A percentile compares a stretch with the other conserved stretches of the same genome.
Conservation (phyloP, 148 eudicot species). For the Arctostaphylos glauca region DNA sequence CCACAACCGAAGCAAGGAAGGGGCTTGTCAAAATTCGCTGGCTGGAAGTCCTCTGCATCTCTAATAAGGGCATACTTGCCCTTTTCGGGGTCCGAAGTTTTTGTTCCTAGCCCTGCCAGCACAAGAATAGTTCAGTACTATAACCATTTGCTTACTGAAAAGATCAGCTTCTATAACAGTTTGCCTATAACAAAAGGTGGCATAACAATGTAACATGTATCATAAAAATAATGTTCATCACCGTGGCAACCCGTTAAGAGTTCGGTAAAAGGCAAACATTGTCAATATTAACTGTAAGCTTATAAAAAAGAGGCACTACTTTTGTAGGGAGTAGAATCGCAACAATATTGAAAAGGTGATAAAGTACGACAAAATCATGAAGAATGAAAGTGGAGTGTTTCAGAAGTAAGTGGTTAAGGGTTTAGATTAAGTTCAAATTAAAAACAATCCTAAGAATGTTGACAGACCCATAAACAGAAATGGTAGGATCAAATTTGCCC, state of each 20-base stretch:
- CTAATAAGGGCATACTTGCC: slow-evolving; percentile 68
- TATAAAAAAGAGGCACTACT: neutral
- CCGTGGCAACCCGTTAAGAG: neutral
- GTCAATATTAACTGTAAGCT: neutral
- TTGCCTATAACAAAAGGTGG: neutral
- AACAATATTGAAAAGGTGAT: neutral
- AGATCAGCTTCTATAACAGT: neutral
- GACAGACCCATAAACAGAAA: neutral
- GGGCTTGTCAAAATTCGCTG: slow-evolving; percentile 71
- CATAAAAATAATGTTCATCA: neutral
- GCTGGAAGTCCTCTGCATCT: slow-evolving; percentile 67
- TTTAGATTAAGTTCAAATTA: neutral
- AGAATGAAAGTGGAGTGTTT: neutral
- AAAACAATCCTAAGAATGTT: neutral
- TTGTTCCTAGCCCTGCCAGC: slow-evolving; percentile 50
- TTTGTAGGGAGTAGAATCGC: neutral
- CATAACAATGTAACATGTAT: neutral
- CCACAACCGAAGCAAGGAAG: slow-evolving; percentile 98
- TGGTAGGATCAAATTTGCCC: neutral
- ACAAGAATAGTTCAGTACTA: neutral
- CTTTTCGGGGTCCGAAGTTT: slow-evolving; percentile 49
- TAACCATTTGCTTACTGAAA: neutral
- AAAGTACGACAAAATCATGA: neutral
- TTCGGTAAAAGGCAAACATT: neutral
- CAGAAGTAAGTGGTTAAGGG: neutral